Percentiles rank a stretch among this genome's conserved stretches.
These are phyloP conservation scores for Globisporangium spiculum DNA, from an alignment of 352 stramenopile genomes.

Conservation along the genomic window DNA sequence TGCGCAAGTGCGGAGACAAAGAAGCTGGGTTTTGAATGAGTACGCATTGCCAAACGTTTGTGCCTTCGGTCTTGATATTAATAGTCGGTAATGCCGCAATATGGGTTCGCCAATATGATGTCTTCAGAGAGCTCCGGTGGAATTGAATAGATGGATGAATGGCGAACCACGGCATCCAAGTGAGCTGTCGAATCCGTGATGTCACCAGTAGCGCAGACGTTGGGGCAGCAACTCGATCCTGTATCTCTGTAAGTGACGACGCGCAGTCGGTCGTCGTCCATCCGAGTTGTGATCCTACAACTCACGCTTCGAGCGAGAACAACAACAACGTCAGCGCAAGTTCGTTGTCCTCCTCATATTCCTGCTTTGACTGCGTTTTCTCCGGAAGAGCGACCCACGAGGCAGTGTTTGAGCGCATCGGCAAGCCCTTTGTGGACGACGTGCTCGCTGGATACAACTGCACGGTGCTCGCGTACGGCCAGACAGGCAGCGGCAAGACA, in stretches of 20 bases:
- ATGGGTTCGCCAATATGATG: not conserved
- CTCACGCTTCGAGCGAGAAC: not conserved
- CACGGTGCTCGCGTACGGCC: slow-evolving; percentile 69
- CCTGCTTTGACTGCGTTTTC: slow-evolving; percentile 57
- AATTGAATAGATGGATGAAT: slow-evolving; percentile 10
- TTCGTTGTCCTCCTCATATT: slow-evolving; percentile 6
- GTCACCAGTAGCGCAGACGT: not conserved
- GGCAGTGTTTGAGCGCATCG: slow-evolving; percentile 44
- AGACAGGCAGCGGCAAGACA: slow-evolving; percentile 73
- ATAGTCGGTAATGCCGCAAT: not conserved
- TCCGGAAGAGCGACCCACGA: slow-evolving; percentile 29
- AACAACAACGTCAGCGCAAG: not conserved
- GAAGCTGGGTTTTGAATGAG: not conserved
- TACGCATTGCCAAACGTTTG: not conserved
- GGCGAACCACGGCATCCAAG: slow-evolving; percentile 41
- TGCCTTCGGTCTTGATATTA: not conserved
- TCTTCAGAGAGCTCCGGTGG: not conserved
- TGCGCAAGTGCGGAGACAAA: no score
- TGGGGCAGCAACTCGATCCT: not conserved
- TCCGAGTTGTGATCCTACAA: not conserved
- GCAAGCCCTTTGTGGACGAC: slow-evolving; percentile 45
- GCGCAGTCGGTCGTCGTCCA: slow-evolving; percentile 12
- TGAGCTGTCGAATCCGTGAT: slow-evolving; percentile 60
- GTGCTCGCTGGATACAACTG: slow-evolving; percentile 66
- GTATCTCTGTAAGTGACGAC: slow-evolving; percentile 5